A percentile compares a stretch with the other conserved stretches of the same genome.
Evolutionary conservation across 345 rosid species (phyloP).

Genomic region (Citrus australasica): DNA sequence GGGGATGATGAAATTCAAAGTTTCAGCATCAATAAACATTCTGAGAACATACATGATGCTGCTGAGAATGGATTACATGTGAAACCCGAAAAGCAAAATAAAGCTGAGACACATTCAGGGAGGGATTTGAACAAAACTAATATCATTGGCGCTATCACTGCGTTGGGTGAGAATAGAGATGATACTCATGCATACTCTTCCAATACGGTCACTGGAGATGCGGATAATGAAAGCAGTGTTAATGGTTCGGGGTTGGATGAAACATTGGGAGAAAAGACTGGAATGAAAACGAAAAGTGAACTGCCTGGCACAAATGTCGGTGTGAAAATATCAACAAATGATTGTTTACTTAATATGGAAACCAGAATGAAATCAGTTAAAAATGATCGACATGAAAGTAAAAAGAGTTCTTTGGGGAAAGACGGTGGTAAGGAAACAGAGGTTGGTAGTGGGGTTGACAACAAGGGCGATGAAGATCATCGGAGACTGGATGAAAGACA

Average conservation of each 20-base stretch:
- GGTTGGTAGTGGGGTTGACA: slow-evolving; percentile 24
- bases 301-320: slow-evolving; percentile 17
- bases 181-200: slow-evolving; percentile 18
- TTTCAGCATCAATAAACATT: slow-evolving; percentile 30
- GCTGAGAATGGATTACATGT: slow-evolving; percentile 35
- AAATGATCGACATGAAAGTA: slow-evolving; percentile 41
- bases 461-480: slow-evolving; percentile 34
- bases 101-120: slow-evolving; percentile 13
- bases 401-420: slow-evolving; percentile 34
- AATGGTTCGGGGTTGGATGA: slow-evolving; percentile 27
- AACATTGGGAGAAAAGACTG: slow-evolving; percentile 11
- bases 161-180: slow-evolving; percentile 14
- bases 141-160: slow-evolving; percentile 11
- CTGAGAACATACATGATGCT: slow-evolving; percentile 24
- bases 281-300: slow-evolving; percentile 21
- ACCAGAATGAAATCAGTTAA: slow-evolving; percentile 29
- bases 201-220: background rate
- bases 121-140: slow-evolving; percentile 21
- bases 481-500: slow-evolving; percentile 43
- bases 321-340: slow-evolving; percentile 22
- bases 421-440: slow-evolving; percentile 31
- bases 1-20: slow-evolving; percentile 42
- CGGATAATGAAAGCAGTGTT: slow-evolving; percentile 22
- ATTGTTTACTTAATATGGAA: slow-evolving; percentile 37
- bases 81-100: slow-evolving; percentile 23